Evolutionary conservation across 129 eudicot species (phyloP).

Genomic region (Lactuca sativa): DNA sequence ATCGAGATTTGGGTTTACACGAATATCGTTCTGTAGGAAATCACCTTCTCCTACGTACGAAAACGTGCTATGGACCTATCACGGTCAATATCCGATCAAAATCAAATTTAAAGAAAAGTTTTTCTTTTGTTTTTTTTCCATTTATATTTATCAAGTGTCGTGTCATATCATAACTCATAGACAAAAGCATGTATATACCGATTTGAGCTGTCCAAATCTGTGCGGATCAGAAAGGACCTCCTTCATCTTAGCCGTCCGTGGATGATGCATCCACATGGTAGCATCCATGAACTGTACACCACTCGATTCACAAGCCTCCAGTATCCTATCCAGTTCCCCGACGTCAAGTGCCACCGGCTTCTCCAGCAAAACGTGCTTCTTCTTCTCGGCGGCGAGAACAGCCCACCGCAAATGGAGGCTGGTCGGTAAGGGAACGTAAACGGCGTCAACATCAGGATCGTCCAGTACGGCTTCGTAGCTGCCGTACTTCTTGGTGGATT

Average conservation of each 20-base stretch:
- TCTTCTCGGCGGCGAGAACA: slow-evolving; percentile 51
- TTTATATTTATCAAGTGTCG: too few relatives aligned
- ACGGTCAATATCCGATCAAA: neutral
- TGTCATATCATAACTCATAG: too few relatives aligned
- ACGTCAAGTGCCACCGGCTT: slow-evolving; percentile 69
- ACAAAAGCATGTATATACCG: slow-evolving; percentile 29
- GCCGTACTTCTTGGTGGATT: slow-evolving; percentile 47
- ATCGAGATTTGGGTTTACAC: slow-evolving; percentile 48
- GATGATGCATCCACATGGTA: slow-evolving; percentile 90
- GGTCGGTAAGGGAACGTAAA: slow-evolving; percentile 68
- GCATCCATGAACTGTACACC: slow-evolving; percentile 82
- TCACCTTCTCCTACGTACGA: slow-evolving; percentile 33
- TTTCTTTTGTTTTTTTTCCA: too few relatives aligned
- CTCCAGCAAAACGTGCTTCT: slow-evolving; percentile 66
- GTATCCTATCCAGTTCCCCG: slow-evolving; percentile 50
- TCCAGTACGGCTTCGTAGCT: slow-evolving; percentile 58
- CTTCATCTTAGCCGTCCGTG: slow-evolving; percentile 55
- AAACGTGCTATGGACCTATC: slow-evolving; percentile 47
- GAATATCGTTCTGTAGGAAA: slow-evolving; percentile 55
- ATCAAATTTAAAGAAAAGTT: neutral
- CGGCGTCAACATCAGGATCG: slow-evolving; percentile 71
- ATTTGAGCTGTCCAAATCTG: slow-evolving; percentile 51
- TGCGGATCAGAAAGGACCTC: slow-evolving; percentile 39
- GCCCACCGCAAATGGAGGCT: slow-evolving; percentile 65
- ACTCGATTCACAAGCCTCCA: slow-evolving; percentile 52